Base-by-base conservation (phyloP, 1,284 basidiomycete genomes). In the Takashimella tepidaria region DNA sequence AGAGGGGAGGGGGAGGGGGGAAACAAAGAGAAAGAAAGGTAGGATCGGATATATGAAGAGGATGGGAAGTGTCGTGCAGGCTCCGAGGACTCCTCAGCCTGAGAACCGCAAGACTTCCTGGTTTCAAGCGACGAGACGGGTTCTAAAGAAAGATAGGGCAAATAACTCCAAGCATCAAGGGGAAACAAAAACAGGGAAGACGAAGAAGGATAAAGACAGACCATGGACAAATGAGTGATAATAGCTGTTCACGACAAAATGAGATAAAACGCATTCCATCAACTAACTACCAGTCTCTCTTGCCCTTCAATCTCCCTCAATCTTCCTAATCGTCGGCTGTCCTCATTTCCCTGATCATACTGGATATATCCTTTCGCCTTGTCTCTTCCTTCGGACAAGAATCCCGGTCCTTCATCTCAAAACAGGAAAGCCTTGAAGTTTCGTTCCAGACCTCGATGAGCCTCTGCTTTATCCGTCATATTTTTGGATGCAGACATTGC, bases 401-500 rank as follows among this genome's bases (percentile, higher is more conserved):
- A n/a, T n/a, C n/a, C n/a, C n/a, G n/a, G n/a, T n/a, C n/a, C n/a
- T n/a, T n/a, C n/a, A n/a, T n/a, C n/a, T n/a, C n/a, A n/a, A n/a
- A n/a, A n/a, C n/a, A n/a, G n/a, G n/a, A n/a, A n/a, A n/a, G n/a
- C n/a, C n/a, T n/a, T n/a, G n/a, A n/a, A n/a, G n/a, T n/a, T n/a
- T 16, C 31, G 31, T 37, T 37, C 31, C 31, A 37, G 31, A 37
- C 31, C 16, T 37, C 31, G 16, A 37, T 37, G 31, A 37, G 31
- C 31, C 31, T 37, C 31, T 37, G 31, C 31, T 8, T 37, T 37
- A 37, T 37, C 45, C 44, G 51, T 47, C 46, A 55, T 54, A 58
- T 58, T 53, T 53, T 47, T 53, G 60, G 63, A 64, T 54, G 60
- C 69, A 65, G 69, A 70, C 70, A 70, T 70, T 72, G 69, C 69